Conservation (phyloP, 2,329 filamentous ascomycete species). For the Claviceps citrina region DNA sequence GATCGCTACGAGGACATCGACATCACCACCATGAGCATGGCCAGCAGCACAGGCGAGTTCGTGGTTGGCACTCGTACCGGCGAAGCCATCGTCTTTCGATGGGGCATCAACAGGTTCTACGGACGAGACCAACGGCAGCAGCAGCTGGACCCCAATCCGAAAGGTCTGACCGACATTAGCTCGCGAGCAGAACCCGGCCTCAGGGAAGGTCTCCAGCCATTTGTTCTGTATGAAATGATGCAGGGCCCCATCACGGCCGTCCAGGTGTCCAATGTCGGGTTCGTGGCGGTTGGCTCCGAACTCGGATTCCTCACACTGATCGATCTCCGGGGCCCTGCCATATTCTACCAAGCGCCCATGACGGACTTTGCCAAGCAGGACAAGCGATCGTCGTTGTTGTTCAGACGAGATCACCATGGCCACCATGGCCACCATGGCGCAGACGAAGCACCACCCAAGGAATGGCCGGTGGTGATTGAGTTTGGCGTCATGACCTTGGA, state of each 20-base stretch:
- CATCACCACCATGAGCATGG: conserved; percentile 65
- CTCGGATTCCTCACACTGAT: conserved; percentile 66
- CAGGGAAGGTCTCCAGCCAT: conserved; percentile 67
- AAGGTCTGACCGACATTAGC: conserved; percentile 59
- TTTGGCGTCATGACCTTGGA: conserved; percentile 91
- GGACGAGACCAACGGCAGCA: conserved; percentile 40
- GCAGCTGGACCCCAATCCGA: conserved; percentile 43
- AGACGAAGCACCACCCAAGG: conserved; percentile 30
- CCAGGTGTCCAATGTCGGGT: conserved; percentile 82
- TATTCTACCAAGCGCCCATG: conserved; percentile 64
- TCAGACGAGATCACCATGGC: conserved; percentile 30
- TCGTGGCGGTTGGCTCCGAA: conserved; percentile 76
- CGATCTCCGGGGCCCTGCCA: conserved; percentile 70
- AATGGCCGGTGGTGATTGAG: conserved; percentile 70
- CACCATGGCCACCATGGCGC: too few species aligned
- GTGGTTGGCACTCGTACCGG: conserved; percentile 67
- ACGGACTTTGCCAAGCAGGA: conserved; percentile 61
- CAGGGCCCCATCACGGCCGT: conserved; percentile 67
- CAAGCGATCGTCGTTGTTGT: conserved; percentile 64
- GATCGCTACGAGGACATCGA: conserved; percentile 64
- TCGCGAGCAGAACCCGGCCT: conserved; percentile 55
- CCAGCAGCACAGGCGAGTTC: conserved; percentile 67
- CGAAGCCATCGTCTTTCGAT: conserved; percentile 77
- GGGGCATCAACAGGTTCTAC: conserved; percentile 63
- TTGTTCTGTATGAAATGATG: conserved; percentile 67